Conservation (phyloP, 108 stramenopile genomes). For the Stephanodiscus minutulus region DNA sequence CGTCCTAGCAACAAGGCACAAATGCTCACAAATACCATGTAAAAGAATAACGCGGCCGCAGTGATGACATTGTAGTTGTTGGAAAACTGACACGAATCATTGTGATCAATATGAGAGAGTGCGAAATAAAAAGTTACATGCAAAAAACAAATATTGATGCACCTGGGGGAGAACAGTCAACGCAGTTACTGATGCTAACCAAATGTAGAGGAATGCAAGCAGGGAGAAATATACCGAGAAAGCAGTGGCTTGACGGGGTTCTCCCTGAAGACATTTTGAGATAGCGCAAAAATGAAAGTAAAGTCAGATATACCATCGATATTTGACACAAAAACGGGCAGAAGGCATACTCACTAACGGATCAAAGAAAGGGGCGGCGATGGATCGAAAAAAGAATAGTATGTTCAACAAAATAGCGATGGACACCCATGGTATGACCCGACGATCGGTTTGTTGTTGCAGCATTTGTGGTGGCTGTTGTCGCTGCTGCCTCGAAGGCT, state of each 20-base stretch:
- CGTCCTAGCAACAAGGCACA: constrained; percentile 44
- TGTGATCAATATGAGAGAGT: not conserved
- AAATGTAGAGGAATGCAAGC: constrained; percentile 46
- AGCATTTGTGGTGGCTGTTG: not conserved
- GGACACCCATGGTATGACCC: constrained; percentile 47
- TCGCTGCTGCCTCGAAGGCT: not conserved
- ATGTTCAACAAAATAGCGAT: constrained; percentile 42
- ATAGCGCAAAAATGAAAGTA: not conserved
- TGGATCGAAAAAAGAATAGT: constrained; percentile 37
- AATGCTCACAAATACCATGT: constrained; percentile 47
- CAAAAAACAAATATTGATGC: not conserved
- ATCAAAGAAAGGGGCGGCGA: constrained; percentile 52
- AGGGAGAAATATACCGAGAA: constrained; percentile 54
- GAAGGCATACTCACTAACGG: constrained; percentile 32
- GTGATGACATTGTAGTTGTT: constrained; percentile 57
- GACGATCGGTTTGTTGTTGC: constrained; percentile 13
- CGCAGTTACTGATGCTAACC: constrained; percentile 49
- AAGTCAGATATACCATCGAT: not conserved
- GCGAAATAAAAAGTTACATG: not conserved
- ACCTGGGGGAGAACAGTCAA: constrained; percentile 50
- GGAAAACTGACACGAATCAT: constrained; percentile 15
- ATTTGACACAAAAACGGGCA: not conserved
- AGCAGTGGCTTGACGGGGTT: constrained; percentile 45
- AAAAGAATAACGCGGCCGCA: constrained; percentile 57
- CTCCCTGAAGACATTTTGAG: constrained; percentile 28